phyloP scores from a whole-genome alignment of 371 early-diverging fungal genomes.

The Mucor circinelloides region DNA sequence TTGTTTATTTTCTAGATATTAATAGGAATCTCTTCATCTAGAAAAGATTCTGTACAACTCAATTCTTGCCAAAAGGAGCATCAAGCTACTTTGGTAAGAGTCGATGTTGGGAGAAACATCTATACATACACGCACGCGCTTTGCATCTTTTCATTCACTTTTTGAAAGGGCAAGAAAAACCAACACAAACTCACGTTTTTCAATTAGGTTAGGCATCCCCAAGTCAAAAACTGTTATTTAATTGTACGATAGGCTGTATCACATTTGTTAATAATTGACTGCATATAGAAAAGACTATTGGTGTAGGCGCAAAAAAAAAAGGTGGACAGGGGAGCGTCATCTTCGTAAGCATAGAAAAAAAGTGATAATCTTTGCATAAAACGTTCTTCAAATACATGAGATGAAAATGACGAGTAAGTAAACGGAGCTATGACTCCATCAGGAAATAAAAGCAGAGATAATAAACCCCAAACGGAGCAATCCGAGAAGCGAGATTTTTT shows the following conservation, averaged over 20 bases:
- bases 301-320: background rate
- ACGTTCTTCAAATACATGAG: background rate
- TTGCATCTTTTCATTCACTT: background rate
- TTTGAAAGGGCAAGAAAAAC: background rate
- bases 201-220: background rate
- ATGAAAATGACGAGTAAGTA: background rate
- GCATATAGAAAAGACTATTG: background rate
- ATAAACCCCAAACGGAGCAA: conserved; percentile 1
- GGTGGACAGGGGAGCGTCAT: background rate
- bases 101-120: background rate
- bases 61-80: conserved; percentile 4
- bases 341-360: background rate
- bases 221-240: background rate
- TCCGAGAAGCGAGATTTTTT: conserved; percentile 5
- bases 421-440: conserved; percentile 1
- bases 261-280: conserved; percentile 4
- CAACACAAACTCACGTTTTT: background rate
- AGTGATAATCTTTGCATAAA: conserved; percentile 6
- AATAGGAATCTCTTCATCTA: background rate
- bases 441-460: background rate
- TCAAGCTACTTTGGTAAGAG: conserved; percentile 6
- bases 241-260: conserved; percentile 1
- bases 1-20: background rate
- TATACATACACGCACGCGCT: background rate
- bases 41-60: background rate